Evolutionary conservation across 139 green algal species (phyloP), one percentile per base, ranked within the genome.

Genomic region (Coccomyxa sp.): DNA sequence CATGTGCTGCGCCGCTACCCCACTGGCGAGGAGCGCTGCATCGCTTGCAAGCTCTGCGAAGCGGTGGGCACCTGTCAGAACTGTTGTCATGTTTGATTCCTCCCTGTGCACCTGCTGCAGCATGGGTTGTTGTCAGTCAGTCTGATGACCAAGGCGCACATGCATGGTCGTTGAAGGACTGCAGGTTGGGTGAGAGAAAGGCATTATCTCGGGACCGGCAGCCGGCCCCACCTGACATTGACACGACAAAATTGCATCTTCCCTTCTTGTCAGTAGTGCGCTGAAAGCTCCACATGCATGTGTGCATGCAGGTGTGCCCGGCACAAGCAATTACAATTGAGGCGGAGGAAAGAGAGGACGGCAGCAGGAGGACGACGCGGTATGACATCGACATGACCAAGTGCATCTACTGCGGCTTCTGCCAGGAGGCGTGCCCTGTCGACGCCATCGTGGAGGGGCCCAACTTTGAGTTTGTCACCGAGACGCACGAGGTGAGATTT

Each of bases 331-430:
- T 99, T 89, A 99, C 96, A 32, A 99, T 99, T 82, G 97, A 99
- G 87, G 96, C 97, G 16, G 97, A 99, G 90, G 97, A 99, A 92
- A 93, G 97, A 28, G 97, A 99, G 90, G 97, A 99, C 86, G 97
- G 97, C 71, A 95, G 91, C 86, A 87, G 96, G 67, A 87, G 88
- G 57, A 98, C 96, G 25, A 98, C 96, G 13, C 86, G 95, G 77
- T 99, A 99, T 86, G 96, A 99, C 91, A 97, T 99, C 79, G 97
- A 99, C 93, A 99, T 99, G 97, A 99, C 97, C 79, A 99, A 99
- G 94, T 98, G 95, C 92, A 98, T 89, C 88, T 98, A 98, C 91
- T 97, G 93, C 87, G 95, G 95, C 57, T 95, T 97, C 85, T 95
- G 92, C 89, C 88, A 91, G 88, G 97, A 99, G 90, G 97, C 97